Evolutionary conservation across 1,284 basidiomycete genomes (phyloP).

Genomic region (Marasmius fiardii): DNA sequence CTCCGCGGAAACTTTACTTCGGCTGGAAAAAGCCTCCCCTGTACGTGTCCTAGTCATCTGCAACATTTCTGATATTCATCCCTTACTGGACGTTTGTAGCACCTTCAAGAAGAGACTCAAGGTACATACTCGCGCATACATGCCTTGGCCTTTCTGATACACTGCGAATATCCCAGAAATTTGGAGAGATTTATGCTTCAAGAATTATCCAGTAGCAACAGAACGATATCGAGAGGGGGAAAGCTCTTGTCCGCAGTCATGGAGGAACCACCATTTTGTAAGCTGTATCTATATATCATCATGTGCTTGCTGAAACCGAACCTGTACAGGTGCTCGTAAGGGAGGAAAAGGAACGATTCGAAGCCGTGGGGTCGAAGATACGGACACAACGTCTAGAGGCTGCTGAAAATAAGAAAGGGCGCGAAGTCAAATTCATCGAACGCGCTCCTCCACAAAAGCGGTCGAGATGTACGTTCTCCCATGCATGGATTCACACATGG

Average conservation of each 20-base stretch:
- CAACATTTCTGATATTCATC: slow-evolving; percentile 12
- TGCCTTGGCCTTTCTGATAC: background rate
- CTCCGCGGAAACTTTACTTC: slow-evolving; percentile 61
- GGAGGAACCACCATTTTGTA: slow-evolving; percentile 70
- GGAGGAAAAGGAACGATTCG: slow-evolving; percentile 56
- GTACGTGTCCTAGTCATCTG: slow-evolving; percentile 40
- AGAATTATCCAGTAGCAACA: slow-evolving; percentile 49
- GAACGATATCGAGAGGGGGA: slow-evolving; percentile 39
- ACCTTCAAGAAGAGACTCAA: slow-evolving; percentile 53
- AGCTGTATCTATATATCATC: slow-evolving; percentile 20
- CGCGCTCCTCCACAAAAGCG: slow-evolving; percentile 61
- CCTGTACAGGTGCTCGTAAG: slow-evolving; percentile 46
- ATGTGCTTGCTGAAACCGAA: slow-evolving; percentile 4
- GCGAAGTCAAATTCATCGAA: slow-evolving; percentile 69
- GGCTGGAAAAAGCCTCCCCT: slow-evolving; percentile 64
- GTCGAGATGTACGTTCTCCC: slow-evolving; percentile 45
- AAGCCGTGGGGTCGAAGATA: slow-evolving; percentile 55
- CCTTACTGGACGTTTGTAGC: slow-evolving; percentile 33
- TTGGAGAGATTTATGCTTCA: slow-evolving; percentile 64
- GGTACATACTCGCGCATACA: slow-evolving; percentile 36
- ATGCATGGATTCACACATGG: slow-evolving; percentile 13
- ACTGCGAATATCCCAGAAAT: slow-evolving; percentile 43
- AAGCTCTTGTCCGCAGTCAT: slow-evolving; percentile 49
- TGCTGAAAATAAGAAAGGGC: slow-evolving; percentile 68
- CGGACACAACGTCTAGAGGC: slow-evolving; percentile 62